Percentiles rank a stretch among this genome's conserved stretches.
phyloP scores from a whole-genome alignment of 23 red algal species.

The Agarophyton chilense region DNA sequence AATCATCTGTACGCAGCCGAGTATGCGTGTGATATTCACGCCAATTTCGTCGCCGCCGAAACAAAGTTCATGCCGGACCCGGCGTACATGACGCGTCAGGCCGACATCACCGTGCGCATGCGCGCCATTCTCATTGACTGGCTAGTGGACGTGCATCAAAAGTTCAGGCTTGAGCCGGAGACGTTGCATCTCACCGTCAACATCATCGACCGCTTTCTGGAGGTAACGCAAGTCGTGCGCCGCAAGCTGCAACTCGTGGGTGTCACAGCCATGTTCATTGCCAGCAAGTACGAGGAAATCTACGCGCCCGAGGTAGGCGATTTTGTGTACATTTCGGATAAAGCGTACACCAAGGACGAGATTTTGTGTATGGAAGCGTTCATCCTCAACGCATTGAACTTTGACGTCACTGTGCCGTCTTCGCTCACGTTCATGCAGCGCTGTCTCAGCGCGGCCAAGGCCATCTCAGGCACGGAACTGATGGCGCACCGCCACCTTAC shows the following conservation, averaged over 20 bases:
- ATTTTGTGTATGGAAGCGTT: conserved; percentile 94
- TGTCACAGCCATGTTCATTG: conserved; percentile 96
- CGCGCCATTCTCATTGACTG: conserved; percentile 96
- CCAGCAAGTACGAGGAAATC: conserved; percentile 99
- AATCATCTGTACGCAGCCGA: conserved; percentile 61
- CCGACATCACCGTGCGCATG: conserved; percentile 92
- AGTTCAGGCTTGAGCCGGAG: conserved; percentile 88
- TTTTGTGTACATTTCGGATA: conserved; percentile 98
- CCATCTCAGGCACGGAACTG: conserved; percentile 8
- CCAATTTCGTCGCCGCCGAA: conserved; percentile 55
- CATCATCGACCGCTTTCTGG: conserved; percentile 96
- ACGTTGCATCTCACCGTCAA: conserved; percentile 94
- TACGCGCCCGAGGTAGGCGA: conserved; percentile 94
- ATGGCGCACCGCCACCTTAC: conserved; percentile 35
- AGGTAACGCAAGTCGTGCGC: conserved; percentile 67
- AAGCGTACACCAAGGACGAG: conserved; percentile 89
- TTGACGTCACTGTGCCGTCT: conserved; percentile 94
- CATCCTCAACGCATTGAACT: conserved; percentile 88
- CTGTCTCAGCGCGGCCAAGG: conserved; percentile 75
- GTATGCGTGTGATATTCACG: conserved; percentile 77
- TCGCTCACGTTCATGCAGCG: conserved; percentile 79
- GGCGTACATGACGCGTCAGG: conserved; percentile 89
- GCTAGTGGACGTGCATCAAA: conserved; percentile 94
- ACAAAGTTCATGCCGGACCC: conserved; percentile 80
- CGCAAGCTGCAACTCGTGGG: conserved; percentile 96